Evolutionary conservation across 768 basidiomycete species (phyloP).

Genomic region (Suillus occidentalis): DNA sequence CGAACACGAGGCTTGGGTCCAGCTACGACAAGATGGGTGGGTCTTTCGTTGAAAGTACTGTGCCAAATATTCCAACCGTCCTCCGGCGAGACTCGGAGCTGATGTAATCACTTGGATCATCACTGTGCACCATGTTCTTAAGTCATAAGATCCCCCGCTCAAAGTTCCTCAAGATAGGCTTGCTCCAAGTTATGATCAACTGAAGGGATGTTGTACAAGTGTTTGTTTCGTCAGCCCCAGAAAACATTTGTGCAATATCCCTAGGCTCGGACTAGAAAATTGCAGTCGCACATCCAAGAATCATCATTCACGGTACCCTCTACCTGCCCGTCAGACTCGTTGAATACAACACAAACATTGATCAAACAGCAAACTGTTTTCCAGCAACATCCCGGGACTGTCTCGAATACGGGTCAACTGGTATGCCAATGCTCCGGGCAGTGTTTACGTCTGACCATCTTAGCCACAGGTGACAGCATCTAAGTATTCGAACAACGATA

Average conservation of each 20-base stretch:
- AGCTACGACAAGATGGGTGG: too few species aligned
- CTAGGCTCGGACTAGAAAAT: slow-evolving; percentile 23
- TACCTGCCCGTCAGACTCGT: neutral
- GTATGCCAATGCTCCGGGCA: slow-evolving; percentile 11
- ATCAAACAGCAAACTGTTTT: neutral
- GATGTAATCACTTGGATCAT: too few species aligned
- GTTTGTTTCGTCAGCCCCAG: too few species aligned
- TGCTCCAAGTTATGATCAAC: neutral
- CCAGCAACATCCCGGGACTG: neutral
- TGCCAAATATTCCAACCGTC: too few species aligned
- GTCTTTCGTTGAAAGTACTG: too few species aligned
- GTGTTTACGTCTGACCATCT: neutral
- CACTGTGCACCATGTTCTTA: slow-evolving; percentile 18
- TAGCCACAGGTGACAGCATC: neutral
- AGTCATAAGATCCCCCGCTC: slow-evolving; percentile 22
- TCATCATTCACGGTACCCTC: neutral
- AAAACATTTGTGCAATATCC: slow-evolving; percentile 6
- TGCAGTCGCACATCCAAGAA: neutral
- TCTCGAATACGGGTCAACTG: neutral
- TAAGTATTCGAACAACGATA: neutral
- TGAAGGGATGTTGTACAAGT: neutral
- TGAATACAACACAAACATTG: slow-evolving; percentile 9
- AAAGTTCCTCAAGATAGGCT: slow-evolving; percentile 26
- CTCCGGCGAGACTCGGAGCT: too few species aligned
- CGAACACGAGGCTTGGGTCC: too few species aligned